phyloP scores from a whole-genome alignment of 2,329 filamentous ascomycete genomes.

The Coniochaeta sp. region DNA sequence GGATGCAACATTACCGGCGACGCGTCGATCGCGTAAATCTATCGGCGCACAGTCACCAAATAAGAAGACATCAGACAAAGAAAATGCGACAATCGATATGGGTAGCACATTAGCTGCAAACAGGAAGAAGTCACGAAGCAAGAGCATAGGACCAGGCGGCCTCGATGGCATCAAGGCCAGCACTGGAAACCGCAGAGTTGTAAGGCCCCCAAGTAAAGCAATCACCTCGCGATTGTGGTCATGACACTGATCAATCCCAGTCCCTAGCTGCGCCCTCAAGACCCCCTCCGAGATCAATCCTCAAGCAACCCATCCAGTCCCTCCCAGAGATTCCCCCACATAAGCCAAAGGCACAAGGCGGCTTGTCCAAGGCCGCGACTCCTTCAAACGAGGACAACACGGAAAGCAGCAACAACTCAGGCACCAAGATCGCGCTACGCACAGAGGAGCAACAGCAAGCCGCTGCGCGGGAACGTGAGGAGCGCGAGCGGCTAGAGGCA shows the following conservation, averaged over 20 bases:
- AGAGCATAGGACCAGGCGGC: conserved; percentile 90
- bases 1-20: conserved; percentile 45
- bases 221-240: not conserved
- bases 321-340: conserved; percentile 59
- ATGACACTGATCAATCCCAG: conserved; percentile 22
- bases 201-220: conserved; percentile 37
- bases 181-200: conserved; percentile 72
- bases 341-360: conserved; percentile 44
- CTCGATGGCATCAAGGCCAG: conserved; percentile 72
- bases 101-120: conserved; percentile 42
- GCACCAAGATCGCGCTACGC: conserved; percentile 55
- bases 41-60: conserved; percentile 50
- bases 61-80: conserved; percentile 57
- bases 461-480: conserved; percentile 61
- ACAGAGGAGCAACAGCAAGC: conserved; percentile 66
- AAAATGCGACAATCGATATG: conserved; percentile 67
- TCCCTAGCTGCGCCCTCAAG: conserved; percentile 46
- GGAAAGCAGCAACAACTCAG: conserved; percentile 17
- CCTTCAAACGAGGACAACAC: conserved; percentile 57
- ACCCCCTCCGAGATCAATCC: conserved; percentile 58
- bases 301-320: conserved; percentile 71
- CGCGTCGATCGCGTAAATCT: conserved; percentile 61
- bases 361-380: conserved; percentile 32
- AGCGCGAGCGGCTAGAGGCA: conserved; percentile 50
- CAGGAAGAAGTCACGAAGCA: conserved; percentile 74